Evolutionary conservation across 2,329 filamentous ascomycete genomes (phyloP), one percentile per base, ranked within the genome.

Genomic region (Botrytis cinerea): DNA sequence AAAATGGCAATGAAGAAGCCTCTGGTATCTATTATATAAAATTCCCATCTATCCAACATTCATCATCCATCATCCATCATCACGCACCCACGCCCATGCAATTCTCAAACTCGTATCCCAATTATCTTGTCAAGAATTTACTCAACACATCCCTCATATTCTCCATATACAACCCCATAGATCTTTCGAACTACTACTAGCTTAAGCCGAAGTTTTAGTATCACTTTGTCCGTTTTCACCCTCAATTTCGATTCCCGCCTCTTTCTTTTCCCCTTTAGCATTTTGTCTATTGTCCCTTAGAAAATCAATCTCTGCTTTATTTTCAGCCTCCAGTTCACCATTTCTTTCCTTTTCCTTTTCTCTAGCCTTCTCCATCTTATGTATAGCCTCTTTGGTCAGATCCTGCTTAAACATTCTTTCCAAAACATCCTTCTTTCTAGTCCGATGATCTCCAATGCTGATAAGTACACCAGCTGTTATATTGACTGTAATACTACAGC

Each of bases 391-490:
- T 64, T 86, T 83, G 0, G 93, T 97, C 73, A 97, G 82, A 76
- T 93, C 89, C 80, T 96, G 93, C 45, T 93, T 85, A 78, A 92
- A 89, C 82, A 96, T 88, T 62, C 91, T 87, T 79, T 95, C 91
- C 35, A 94, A 85, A 0, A 97, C 92, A 60, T 97, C 93, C 87
- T 94, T 95, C 86, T 97, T 97, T 69, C 93, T 86, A 2, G 93
- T 94, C 75, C 87, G 88, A 32, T 90, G 87, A 79, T 95, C 93
- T 1, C 93, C 93, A 25, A 94, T 85, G 76, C 86, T 90, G 80
- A 97, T 97, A 40, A 95, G 80, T 1, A 97, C 82, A 5, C 93
- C 93, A 0, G 91, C 93, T 0, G 88, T 88, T 76, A 94, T 91
- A 80, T 97, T 97, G 80, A 90, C 92, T 0, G 90, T 88, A 77